phyloP scores from a whole-genome alignment of 768 basidiomycete species.

The Goffeauzyma gilvescens region DNA sequence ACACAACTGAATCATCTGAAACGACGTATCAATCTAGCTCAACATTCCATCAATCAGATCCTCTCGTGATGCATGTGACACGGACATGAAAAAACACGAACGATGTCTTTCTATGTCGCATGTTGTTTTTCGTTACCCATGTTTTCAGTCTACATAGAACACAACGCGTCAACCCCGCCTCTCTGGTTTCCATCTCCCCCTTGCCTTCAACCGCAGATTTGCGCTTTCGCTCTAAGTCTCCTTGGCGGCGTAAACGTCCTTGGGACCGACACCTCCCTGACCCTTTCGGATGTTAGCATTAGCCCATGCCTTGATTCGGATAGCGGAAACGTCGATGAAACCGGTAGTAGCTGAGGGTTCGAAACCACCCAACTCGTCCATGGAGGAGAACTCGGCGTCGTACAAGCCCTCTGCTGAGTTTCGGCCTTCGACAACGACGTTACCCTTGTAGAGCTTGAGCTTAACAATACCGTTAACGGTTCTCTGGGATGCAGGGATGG shows the following conservation, averaged over 20 bases:
- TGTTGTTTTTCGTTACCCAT: too few relatives aligned
- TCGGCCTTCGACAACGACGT: constrained; percentile 81
- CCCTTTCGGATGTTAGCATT: constrained; percentile 46
- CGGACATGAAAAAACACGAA: too few relatives aligned
- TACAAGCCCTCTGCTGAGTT: constrained; percentile 67
- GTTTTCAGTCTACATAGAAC: too few relatives aligned
- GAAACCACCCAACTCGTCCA: constrained; percentile 98
- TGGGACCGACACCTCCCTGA: constrained; percentile 52
- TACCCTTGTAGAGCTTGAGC: constrained; percentile 87
- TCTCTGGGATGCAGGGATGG: constrained; percentile 82
- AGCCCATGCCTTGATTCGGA: constrained; percentile 85
- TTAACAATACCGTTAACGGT: constrained; percentile 88
- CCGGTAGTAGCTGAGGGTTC: constrained; percentile 87
- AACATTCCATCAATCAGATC: too few relatives aligned
- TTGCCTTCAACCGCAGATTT: too few relatives aligned
- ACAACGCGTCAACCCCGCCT: too few relatives aligned
- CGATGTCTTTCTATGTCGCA: too few relatives aligned
- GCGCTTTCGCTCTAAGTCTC: too few relatives aligned
- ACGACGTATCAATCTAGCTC: too few relatives aligned
- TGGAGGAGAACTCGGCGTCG: constrained; percentile 83
- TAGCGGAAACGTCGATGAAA: constrained; percentile 93
- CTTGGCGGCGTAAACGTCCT: constrained; percentile 51
- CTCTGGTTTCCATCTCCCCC: too few relatives aligned
- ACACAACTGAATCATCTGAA: too few relatives aligned
- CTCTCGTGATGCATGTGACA: too few relatives aligned